These are phyloP conservation scores for Colletotrichum sp. DNA, from an alignment of 2,329 filamentous ascomycete genomes.

Conservation along the genomic window DNA sequence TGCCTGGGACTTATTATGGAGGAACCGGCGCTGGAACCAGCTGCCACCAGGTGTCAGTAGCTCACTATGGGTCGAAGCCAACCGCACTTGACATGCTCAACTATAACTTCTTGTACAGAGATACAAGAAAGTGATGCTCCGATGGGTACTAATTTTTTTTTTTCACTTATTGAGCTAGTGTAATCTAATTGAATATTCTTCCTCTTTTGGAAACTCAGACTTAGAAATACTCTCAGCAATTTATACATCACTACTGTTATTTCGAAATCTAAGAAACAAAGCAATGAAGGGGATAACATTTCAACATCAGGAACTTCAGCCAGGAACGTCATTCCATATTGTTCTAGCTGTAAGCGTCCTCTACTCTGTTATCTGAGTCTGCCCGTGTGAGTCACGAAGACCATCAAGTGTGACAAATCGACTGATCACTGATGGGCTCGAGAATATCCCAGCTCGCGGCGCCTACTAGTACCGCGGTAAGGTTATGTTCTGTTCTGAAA, in stretches of 20 bases:
- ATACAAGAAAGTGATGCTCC: not conserved
- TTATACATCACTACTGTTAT: not conserved
- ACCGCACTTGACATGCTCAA: not conserved
- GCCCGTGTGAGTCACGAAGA: not conserved
- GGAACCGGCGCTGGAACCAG: not conserved
- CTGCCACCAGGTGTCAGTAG: not conserved
- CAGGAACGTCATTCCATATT: not conserved
- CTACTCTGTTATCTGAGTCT: not conserved
- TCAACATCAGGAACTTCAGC: not conserved
- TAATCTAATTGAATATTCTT: not conserved
- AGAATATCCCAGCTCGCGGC: not conserved
- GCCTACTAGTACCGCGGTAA: not conserved
- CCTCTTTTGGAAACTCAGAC: not conserved
- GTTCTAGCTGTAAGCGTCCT: not conserved
- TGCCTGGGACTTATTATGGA: not conserved
- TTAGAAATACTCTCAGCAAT: not conserved
- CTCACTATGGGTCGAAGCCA: not conserved
- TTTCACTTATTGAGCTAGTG: not conserved
- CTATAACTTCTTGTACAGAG: not conserved
- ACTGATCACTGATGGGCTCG: not conserved
- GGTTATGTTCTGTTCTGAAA: not conserved
- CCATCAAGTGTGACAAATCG: not conserved
- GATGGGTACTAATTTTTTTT: not conserved
- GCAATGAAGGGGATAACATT: not conserved
- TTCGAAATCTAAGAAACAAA: not conserved